Base-by-base conservation (phyloP, 306 rosid species). In the Dalbergia cochinchinensis region DNA sequence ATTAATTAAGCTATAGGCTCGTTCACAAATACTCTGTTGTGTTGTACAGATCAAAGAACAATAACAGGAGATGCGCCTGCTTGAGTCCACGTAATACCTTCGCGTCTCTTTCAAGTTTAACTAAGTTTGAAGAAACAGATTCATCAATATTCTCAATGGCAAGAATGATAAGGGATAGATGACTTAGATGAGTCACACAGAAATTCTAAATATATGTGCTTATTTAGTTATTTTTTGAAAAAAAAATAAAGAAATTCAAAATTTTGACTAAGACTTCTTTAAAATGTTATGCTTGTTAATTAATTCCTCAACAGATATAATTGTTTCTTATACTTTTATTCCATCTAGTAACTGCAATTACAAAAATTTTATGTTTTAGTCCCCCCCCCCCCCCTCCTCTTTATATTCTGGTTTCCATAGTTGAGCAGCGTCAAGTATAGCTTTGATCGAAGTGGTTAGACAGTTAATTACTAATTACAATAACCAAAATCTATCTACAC, bases 101-200 rank as follows among this genome's bases (percentile, higher is more conserved):
- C 11, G 15, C 72, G 66, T 79, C 45, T 22, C 65, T 37, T 65
- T 71, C 50, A 65, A 77, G 83, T 57, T 71, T 58, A 65, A 57
- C 63, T 5, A 70, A 42, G 64, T 54, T 20, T 31, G 18, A 62
- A 53, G 72, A 14, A 48, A 65, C 64, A 62, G 39, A 58, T 58
- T 72, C 45, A 47, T 81, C 53, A 47, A 45, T 47, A 6, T 3
- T 13, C n/a, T 13, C 16, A 54, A 81, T 81, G 50, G 41, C 64
- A 39, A 13, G 13, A 26, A 26, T 26, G 31, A 26, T 26, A 26
- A 26, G 31, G 69, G 39, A 59, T 57, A 53, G 59, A 8, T 71
- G 41, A 37, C 48, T 6, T 8, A 42, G 48, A 47, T 11, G 26
- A 57, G 51, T 20, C 16, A 34, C 45, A 35, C 11, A 73, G 42